Evolutionary conservation across 2,329 filamentous ascomycete species (phyloP), one percentile per base, ranked within the genome.

Genomic region (Sclerotinia sclerotiorum): DNA sequence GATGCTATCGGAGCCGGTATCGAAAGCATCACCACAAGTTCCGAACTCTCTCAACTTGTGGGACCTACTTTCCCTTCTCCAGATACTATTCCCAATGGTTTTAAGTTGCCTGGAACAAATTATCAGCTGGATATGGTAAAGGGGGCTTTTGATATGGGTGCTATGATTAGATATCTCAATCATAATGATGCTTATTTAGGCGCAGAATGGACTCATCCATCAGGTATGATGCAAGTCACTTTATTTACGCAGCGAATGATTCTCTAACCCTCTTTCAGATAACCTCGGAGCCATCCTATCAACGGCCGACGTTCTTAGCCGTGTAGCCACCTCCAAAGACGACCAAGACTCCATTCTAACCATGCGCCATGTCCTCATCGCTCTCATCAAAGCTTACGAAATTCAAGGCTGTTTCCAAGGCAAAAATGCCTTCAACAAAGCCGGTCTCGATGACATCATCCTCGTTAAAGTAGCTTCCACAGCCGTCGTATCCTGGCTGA

Each of bases 151-250:
- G 77, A 79, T 65, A 54, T 82, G 29, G 79, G 79, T 0, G 70
- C 74, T 2, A 69, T 80, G 70, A 80, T 81, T 49, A 74, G 80
- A 35, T 81, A 80, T 65, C 70, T 81, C 19, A 80, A 82, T 69
- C 79, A 80, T 62, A 82, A 81, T 63, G 80, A 82, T 74, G 79
- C 77, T 6, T 74, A 78, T n/a, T 67, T 73, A 11, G 80, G 79
- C 0, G 75, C 73, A n/a, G 80, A 82, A 73, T 81, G 80, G 80
- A 79, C 79, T 0, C 80, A 81, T 74, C 80, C 80, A 17, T 80
- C 77, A 29, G 74, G 73, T 76, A 67, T 46, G 65, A 42, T 44
- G 5, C 21, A 2, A 19, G 1, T 19, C 35, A 6, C 21, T 56
- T 27, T 51, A 2, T 3, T 42, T 8, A 44, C n/a, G 6, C 13